Evolutionary conservation across 129 eudicot genomes (phyloP), one percentile per base, ranked within the genome.

Genomic region (Centella asiatica): DNA sequence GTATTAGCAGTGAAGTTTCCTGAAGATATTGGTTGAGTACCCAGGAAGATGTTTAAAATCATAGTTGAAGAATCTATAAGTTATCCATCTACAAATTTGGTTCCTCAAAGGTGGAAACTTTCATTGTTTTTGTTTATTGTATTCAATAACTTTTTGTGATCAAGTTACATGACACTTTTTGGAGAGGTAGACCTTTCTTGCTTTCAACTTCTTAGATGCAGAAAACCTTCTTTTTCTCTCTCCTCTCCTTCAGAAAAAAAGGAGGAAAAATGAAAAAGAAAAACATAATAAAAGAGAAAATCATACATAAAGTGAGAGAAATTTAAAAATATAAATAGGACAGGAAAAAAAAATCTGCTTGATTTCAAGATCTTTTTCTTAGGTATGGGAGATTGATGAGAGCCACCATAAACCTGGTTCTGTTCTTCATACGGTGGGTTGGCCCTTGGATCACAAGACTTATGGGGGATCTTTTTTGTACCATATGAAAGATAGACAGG

Each of bases 401-500:
- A 78, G 76, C 74, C 84, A 87, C 68, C 96, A 92, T 74, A 69
- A 78, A 73, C 79, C 88, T 64, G 99, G 99, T 28, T 69, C 84
- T 64, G 96, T 92, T 63, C 69, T 92, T 76, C 99, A 92, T 65
- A 87, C 99, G 7, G 33, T 92, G 65, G 99, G 99, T 72, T 92
- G 99, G 99, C 99, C 99, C 24, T 68, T 92, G 70, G 95, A 92
- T 69, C 77, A 72, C 62, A 87, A 82, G 75, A 92, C 99, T 4
- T 92, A 92, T 66, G 99, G 99, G 15, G 99, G 99, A 27, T 92
- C 99, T 29, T 92, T 92, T 71, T 28, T 92, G 71, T 87, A 92
- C 71, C 99, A 92, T 78, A 92, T 92, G 99, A 81, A 87, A 63
- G 95, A 92, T 76, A 88, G 85, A 71, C 87, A 84, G 85, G 97